Base-by-base conservation (phyloP, 2,329 filamentous ascomycete species). In the Apiospora marii region DNA sequence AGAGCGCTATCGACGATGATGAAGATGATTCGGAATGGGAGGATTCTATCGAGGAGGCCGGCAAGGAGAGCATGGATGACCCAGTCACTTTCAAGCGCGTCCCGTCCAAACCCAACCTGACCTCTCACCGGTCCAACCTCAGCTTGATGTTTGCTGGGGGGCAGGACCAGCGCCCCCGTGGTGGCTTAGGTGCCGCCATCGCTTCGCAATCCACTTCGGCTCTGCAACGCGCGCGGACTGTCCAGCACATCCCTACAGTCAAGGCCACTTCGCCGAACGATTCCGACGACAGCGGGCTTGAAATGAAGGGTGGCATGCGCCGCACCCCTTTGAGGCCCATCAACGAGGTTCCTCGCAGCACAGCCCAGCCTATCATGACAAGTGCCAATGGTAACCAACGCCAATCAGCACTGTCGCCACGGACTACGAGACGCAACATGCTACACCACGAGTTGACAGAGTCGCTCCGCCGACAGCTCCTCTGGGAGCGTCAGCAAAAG, bases 401-500 rank as follows among this genome's bases (percentile, higher is more conserved):
- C 75, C 92, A 94, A 71, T 90, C 92, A 41, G 93, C 94, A 1
- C 88, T 98, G 75, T 98, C 96, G 6, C 96, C 96, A 4, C 91
- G 95, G 72, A 98, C 96, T 0, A 98, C 95, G 0, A 91, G 96
- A 70, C 91, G 95, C 74, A 97, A 98, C 83, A 99, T 99, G 96
- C 89, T 99, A 72, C 93, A 94, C 12, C 97, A 94, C 0, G 96
- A 99, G 84, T 87, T 99, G 71, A 98, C 96, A 2, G 95, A 98
- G 81, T 97, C 94, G 30, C 91, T 99, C 4, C 91, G 96, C 30
- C 93, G 95, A 77, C 94, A 98, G 78, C 91, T 99, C 22, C 89
- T 98, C 22, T 97, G 94, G 93, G 96, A 99, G 82, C 92, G 96
- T 70, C 94, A 97, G 80, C 96, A 98, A 80, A 97, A 96, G 88